Conservation (phyloP, 768 basidiomycete genomes). For the Mycena belliarum region DNA sequence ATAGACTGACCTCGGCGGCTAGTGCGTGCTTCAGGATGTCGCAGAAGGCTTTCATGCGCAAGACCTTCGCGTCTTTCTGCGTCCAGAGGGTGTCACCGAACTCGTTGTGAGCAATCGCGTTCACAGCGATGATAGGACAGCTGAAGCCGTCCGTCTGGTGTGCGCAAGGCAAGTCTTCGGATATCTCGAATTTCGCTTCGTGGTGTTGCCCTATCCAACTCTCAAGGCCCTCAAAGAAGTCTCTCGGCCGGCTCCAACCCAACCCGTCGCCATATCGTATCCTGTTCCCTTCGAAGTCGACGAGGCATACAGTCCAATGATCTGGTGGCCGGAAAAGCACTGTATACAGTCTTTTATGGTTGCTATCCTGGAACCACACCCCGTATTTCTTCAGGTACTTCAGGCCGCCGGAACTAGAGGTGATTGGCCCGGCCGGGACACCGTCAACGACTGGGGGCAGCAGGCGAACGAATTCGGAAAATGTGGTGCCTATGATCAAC, state of each 20-base stretch:
- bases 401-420: neutral
- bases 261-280: constrained; percentile 15
- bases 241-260: neutral
- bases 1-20: neutral
- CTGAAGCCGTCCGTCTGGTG: constrained; percentile 18
- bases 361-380: neutral
- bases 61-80: neutral
- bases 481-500: neutral
- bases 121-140: constrained; percentile 21
- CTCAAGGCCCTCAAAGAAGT: constrained; percentile 2
- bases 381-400: constrained; percentile 6
- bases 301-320: constrained; percentile 13
- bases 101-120: constrained; percentile 8
- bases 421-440: neutral
- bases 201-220: neutral
- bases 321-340: neutral
- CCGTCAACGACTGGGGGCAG: constrained; percentile 7
- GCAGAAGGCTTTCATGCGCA: constrained; percentile 16
- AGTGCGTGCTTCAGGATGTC: neutral
- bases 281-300: neutral
- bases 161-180: constrained; percentile 1
- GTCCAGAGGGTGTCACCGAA: constrained; percentile 21
- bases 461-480: neutral
- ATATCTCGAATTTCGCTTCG: neutral
- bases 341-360: neutral